Evolutionary conservation across 2,329 filamentous ascomycete species (phyloP), one percentile per base, ranked within the genome.

Genomic region (Gaeumannomyces tritici): DNA sequence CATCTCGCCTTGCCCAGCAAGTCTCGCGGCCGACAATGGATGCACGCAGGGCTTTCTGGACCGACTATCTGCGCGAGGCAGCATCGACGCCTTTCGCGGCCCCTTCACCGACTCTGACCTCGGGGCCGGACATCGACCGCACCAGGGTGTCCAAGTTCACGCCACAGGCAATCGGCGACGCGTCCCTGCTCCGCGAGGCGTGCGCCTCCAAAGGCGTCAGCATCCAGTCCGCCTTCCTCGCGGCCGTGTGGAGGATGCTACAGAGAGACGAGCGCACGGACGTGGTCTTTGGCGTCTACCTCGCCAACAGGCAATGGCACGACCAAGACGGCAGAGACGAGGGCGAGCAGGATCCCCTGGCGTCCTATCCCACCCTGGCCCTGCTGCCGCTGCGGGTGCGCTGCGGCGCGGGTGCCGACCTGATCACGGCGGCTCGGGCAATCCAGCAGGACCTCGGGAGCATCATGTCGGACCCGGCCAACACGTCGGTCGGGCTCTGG

Each of bases 271-370:
- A 63, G 54, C 18, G 62, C 5, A 11, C 63, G 3, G 77, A 83
- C 54, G 73, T 90, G 1, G 75, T 91, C 0, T 80, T 96, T 60
- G 93, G 92, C 2, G 74, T 96, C 27, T 97, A 96, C 72, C 82
- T 96, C 11, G 90, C 91, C 55, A 96, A 96, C 71, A 83, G 91
- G 61, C 75, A 51, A 24, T 21, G 11, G 42, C 18, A 51, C 8
- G 7, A 9, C 42, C 42, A 51, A 3, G 7, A 11, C 21, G 4
- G 42, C 21, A 51, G 6, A 21, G 42, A n/a, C 4, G 8, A n/a
- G 7, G 11, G 80, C 3, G 75, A 80, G 3, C 71, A 85, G 1
- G 75, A 83, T 2, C 70, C 77, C 0, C 66, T 67, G 0, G 75
- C 83, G 2, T 67, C 81, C 0, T 87, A 85, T 35, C 92, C 93